phyloP scores from a whole-genome alignment of 2,329 filamentous ascomycete species.

The Aureobasidium sp. region DNA sequence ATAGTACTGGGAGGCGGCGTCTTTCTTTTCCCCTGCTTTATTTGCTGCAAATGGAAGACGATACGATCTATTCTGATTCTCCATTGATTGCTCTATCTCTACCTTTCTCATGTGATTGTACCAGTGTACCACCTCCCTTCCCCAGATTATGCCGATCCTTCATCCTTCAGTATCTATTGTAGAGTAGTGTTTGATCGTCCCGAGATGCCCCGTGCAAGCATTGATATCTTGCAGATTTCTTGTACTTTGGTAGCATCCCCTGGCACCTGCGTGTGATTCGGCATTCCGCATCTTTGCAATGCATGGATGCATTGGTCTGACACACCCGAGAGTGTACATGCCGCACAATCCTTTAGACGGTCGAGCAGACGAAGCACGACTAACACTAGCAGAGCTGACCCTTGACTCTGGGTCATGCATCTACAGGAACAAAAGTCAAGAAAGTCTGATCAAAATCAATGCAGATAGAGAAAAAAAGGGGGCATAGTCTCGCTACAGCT shows the following conservation, averaged over 20 bases:
- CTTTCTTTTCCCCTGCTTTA: not conserved
- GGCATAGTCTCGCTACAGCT: not conserved
- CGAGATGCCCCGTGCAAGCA: not conserved
- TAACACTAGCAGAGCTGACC: not conserved
- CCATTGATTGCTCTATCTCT: not conserved
- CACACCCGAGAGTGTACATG: no score
- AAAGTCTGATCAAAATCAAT: not conserved
- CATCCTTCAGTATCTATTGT: not conserved
- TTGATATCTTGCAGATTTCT: not conserved
- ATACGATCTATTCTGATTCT: not conserved
- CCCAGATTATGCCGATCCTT: not conserved
- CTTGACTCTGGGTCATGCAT: not conserved
- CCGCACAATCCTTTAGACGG: no score
- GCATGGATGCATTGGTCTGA: not conserved
- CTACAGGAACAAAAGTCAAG: not conserved
- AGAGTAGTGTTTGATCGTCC: slow-evolving; percentile 1
- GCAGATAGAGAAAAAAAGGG: not conserved
- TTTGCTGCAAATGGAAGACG: not conserved
- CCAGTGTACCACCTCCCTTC: not conserved
- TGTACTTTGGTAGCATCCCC: not conserved
- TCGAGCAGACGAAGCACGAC: not conserved
- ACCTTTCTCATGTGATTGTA: not conserved
- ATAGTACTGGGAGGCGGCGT: not conserved
- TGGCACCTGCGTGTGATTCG: not conserved
- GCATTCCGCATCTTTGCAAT: not conserved